Evolutionary conservation across 257 asterid species (phyloP), one percentile per base, ranked within the genome.

Genomic region (Paulownia fortunei): DNA sequence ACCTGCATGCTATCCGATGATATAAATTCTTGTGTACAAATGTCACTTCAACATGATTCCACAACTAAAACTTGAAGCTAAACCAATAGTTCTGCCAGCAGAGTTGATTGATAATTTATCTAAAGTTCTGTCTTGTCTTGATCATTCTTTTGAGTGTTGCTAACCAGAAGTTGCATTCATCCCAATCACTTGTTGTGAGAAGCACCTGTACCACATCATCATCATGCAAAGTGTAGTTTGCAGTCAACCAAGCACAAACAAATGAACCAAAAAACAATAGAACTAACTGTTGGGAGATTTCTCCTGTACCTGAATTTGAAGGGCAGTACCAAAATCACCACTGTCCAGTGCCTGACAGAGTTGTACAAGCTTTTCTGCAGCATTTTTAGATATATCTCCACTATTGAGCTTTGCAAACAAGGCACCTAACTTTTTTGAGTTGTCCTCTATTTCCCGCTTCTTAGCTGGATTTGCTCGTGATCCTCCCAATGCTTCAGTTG

Each of bases 101-200:
- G 79, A 67, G 63, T 74, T n/a, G 59, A 21, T 69, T 30, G 49
- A 74, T 63, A 44, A 66, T 77, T 80, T 86, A 94, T 90, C 97
- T 86, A 49, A 88, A 82, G 84, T 83, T 92, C 85, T 93, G 97
- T 80, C 98, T 89, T 42, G 90, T 86, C 86, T 95, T 95, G 79
- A 93, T 88, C 98, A 95, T 93, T 69, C 98, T 90, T 76, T 95
- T 95, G 59, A 95, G 94, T 13, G 98, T 85, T 72, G 93, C 85
- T 74, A 93, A 81, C 98, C 99, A 95, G 84, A 92, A 89, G 90
- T 92, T 89, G 89, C 99, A 95, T 82, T 95, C 99, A 49, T 95
- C 99, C 99, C 99, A 95, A 72, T 95, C 99, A 68, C 93, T 95
- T 72, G 97, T 92, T 3, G 99, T 91, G 71, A 95, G 98, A 16